Conservation (phyloP, 768 basidiomycete species). For the Guyanaporus albipodus region DNA sequence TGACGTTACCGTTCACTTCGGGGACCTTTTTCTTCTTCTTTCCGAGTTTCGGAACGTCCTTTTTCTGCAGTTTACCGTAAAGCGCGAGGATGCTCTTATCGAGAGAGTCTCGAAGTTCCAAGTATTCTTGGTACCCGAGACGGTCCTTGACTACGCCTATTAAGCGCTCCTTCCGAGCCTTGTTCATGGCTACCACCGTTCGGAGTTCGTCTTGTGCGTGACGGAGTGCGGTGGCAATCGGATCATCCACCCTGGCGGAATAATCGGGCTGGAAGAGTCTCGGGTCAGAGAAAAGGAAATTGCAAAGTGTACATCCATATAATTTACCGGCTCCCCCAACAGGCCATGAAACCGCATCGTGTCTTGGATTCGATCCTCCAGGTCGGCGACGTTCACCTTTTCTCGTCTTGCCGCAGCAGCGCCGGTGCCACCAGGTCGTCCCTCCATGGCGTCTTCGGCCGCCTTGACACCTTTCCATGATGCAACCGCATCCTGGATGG, state of each 20-base stretch:
- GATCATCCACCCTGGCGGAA: slow-evolving; percentile 82
- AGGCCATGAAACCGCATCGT: slow-evolving; percentile 76
- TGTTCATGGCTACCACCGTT: slow-evolving; percentile 75
- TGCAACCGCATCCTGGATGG: slow-evolving; percentile 54
- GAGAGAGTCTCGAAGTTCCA: slow-evolving; percentile 77
- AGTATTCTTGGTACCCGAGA: slow-evolving; percentile 88
- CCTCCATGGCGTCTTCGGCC: slow-evolving; percentile 82
- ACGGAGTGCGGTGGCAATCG: slow-evolving; percentile 85
- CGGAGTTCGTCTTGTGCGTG: slow-evolving; percentile 83
- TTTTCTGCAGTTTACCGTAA: slow-evolving; percentile 81
- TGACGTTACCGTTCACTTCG: slow-evolving; percentile 32
- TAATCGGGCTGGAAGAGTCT: slow-evolving; percentile 57
- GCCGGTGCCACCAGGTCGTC: slow-evolving; percentile 73
- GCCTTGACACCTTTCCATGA: slow-evolving; percentile 79
- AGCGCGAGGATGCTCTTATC: slow-evolving; percentile 77
- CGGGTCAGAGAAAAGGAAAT: slow-evolving; percentile 19
- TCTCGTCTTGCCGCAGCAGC: slow-evolving; percentile 73
- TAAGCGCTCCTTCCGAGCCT: slow-evolving; percentile 72
- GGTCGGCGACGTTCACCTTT: slow-evolving; percentile 72
- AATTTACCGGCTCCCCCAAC: slow-evolving; percentile 63
- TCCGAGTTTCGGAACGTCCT: slow-evolving; percentile 62
- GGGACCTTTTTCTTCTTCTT: slow-evolving; percentile 72
- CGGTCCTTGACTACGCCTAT: slow-evolving; percentile 76
- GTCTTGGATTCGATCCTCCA: slow-evolving; percentile 72
- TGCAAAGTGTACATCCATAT: slow-evolving; percentile 7